Base-by-base conservation (phyloP, 768 basidiomycete genomes). In the Lactarius hengduanensis region DNA sequence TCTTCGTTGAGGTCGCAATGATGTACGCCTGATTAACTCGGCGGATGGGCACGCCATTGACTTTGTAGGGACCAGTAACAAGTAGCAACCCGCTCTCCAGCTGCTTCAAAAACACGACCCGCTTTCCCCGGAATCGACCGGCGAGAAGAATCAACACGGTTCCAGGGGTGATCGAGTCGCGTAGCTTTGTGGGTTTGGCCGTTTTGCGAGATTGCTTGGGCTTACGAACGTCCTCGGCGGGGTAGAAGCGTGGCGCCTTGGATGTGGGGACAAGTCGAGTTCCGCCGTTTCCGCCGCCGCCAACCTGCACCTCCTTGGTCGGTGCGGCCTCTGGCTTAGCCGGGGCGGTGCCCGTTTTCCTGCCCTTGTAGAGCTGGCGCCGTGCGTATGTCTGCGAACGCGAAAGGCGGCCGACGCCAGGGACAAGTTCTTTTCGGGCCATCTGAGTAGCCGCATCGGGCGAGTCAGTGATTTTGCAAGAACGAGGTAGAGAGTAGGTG, bases 1-100 rank as follows among this genome's bases (percentile, higher is more conserved):
- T 79, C 80, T 89, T 94, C 72, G 97, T 98, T 64, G 95, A 95
- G 66, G 97, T 99, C 65, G 96, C 94, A 75, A 99, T 98, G 69
- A 96, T 94, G 77, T 99, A 99, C 63, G 97, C 94, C 83, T 98
- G 96, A 83, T 95, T 96, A 67, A 99, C 95, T 78, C 97, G 88
- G 78, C 96, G 86, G 77, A 99, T 85, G 72, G 97, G 97, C 56
- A 99, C 96, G 77, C 97, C 97, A 80, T 99, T 99, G 78, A 98
- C 78, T 85, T 94, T 96, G 87, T 87, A 98, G 57, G 97, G 97
- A 63, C 97, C 97, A 45, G 96, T 94, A 73, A 99, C 94, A 79
- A 99, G 83, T 74, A 99, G 80, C 75, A 99, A 80, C 62, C 97
- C 97, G 69, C 90, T 90, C 73, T 85, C 84, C 77, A 98, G 81